Conservation (phyloP, 2,329 filamentous ascomycete genomes). For the Pseudomassariella vexata region DNA sequence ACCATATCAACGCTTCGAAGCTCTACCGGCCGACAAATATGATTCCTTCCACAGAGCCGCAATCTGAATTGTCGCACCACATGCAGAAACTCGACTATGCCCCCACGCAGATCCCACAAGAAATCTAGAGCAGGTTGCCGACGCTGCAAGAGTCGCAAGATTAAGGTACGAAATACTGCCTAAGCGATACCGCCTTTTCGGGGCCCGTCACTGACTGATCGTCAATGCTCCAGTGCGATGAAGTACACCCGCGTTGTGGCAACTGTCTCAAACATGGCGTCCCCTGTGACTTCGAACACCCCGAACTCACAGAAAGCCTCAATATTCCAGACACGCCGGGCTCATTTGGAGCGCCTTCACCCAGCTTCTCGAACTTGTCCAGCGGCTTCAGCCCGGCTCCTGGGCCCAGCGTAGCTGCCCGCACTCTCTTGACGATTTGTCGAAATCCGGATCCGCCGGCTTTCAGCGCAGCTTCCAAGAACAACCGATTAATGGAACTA, state of each 20-base stretch:
- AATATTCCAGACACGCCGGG: constrained; percentile 29
- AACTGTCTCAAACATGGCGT: constrained; percentile 65
- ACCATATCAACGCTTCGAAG: too few relatives aligned
- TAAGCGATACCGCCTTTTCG: too few relatives aligned
- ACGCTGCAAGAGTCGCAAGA: constrained; percentile 62
- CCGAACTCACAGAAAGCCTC: constrained; percentile 39
- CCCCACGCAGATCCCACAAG: constrained; percentile 62
- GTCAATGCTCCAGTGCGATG: constrained; percentile 47
- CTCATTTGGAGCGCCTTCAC: constrained; percentile 17
- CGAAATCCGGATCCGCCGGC: constrained; percentile 28
- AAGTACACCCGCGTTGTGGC: constrained; percentile 58
- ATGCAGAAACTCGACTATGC: too few relatives aligned
- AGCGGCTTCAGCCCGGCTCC: constrained; percentile 17
- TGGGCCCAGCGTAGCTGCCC: constrained; percentile 15
- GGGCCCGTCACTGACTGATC: not conserved
- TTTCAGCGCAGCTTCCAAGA: constrained; percentile 28
- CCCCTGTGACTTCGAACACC: constrained; percentile 57
- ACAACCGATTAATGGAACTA: constrained; percentile 50
- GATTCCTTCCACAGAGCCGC: too few relatives aligned
- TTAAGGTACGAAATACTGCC: too few relatives aligned
- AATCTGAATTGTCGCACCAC: too few relatives aligned
- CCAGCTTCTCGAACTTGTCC: constrained; percentile 21
- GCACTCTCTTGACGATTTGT: constrained; percentile 27
- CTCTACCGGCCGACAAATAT: too few relatives aligned
- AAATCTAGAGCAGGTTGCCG: constrained; percentile 64